These are phyloP conservation scores for Pleurozium schreberi DNA, from an alignment of 225 moss, liverwort and hornwort species.

Conservation along the genomic window DNA sequence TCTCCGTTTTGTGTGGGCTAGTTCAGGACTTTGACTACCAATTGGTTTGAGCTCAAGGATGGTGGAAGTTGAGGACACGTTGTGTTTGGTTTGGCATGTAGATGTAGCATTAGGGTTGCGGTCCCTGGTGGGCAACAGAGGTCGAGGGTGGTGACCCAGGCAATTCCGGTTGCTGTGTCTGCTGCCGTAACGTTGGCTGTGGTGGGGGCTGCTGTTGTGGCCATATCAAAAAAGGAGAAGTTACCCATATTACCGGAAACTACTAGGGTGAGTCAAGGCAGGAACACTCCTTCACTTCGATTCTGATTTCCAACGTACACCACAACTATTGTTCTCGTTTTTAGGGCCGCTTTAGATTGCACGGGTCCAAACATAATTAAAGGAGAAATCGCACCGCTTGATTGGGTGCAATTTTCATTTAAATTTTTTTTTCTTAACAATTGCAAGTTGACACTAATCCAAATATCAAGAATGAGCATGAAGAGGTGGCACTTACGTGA, in stretches of 20 bases:
- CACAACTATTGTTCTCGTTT: neutral
- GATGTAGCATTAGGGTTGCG: conserved; percentile 15
- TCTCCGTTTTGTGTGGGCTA: neutral
- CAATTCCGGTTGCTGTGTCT: conserved; percentile 56
- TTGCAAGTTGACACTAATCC: neutral
- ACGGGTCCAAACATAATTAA: neutral
- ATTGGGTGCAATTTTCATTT: neutral
- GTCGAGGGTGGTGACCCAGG: conserved; percentile 44
- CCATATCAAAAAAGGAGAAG: conserved; percentile 29
- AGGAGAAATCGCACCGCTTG: neutral
- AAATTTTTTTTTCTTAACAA: neutral
- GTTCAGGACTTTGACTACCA: neutral
- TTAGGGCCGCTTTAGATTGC: neutral
- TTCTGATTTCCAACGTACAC: neutral
- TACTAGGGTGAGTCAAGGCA: conserved; percentile 34
- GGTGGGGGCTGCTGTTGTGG: conserved; percentile 67
- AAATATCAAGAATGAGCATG: neutral
- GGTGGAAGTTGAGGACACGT: neutral
- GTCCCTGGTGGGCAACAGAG: conserved; percentile 12
- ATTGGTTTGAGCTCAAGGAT: neutral
- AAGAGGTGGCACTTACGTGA: neutral
- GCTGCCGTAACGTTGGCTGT: conserved; percentile 50
- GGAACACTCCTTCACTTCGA: neutral
- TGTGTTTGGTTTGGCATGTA: neutral
- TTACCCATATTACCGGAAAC: conserved; percentile 25